Evolutionary conservation across 2,329 filamentous ascomycete species (phyloP).

Genomic region (Onygenales sp.): DNA sequence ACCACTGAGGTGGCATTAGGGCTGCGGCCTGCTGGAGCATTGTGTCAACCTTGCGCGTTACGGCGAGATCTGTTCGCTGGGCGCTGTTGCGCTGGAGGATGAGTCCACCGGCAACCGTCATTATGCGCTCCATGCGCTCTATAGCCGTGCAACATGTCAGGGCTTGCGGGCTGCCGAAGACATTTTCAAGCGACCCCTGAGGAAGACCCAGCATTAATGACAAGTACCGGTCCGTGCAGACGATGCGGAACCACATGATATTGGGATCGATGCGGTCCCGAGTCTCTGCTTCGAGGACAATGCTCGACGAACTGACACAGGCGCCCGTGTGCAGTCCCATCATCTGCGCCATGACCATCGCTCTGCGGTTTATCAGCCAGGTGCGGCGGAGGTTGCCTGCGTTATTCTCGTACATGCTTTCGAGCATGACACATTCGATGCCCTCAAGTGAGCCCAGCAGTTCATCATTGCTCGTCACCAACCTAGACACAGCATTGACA

Average conservation of each 20-base stretch:
- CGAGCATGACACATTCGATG: slow-evolving; percentile 35
- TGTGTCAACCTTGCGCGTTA: slow-evolving; percentile 36
- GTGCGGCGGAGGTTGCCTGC: slow-evolving; percentile 31
- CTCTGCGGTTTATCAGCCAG: slow-evolving; percentile 31
- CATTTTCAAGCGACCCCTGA: slow-evolving; percentile 15
- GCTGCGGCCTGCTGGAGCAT: slow-evolving; percentile 34
- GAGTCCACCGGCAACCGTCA: slow-evolving; percentile 34
- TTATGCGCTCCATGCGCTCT: slow-evolving; percentile 38
- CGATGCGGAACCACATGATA: slow-evolving; percentile 31
- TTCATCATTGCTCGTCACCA: slow-evolving; percentile 31
- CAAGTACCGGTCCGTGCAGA: slow-evolving; percentile 29
- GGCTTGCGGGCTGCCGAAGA: slow-evolving; percentile 15
- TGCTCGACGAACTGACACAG: slow-evolving; percentile 6
- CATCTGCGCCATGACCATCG: slow-evolving; percentile 32
- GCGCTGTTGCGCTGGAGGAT: slow-evolving; percentile 41
- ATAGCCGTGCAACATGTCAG: slow-evolving; percentile 23
- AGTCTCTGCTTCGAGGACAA: slow-evolving; percentile 11
- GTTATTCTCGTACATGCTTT: slow-evolving; percentile 29
- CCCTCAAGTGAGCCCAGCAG: slow-evolving; percentile 30
- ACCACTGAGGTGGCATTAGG: slow-evolving; percentile 38
- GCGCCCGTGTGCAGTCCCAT: slow-evolving; percentile 31
- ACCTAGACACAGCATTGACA: slow-evolving; percentile 19
- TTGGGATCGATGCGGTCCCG: slow-evolving; percentile 11
- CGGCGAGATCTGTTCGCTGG: slow-evolving; percentile 27
- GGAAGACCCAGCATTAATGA: slow-evolving; percentile 35